Evolutionary conservation across 352 stramenopile genomes (phyloP), one percentile per base, ranked within the genome.

Genomic region (Phytophthora ohioensis): DNA sequence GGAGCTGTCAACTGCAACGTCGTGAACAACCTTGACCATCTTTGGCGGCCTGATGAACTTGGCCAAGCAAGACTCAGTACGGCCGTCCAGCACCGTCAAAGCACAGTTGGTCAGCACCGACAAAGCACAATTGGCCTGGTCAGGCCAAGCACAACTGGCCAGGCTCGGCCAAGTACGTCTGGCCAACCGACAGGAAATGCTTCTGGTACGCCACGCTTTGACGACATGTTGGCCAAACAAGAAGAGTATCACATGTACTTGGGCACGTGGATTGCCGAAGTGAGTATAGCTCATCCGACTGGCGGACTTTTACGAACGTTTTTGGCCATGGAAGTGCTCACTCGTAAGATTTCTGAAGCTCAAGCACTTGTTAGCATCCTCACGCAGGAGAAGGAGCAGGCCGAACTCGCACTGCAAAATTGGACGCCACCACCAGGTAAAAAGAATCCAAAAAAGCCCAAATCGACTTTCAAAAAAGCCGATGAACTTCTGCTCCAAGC

Each of bases 201-300:
- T 15, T 11, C 39, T 36, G 55, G 43, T 8, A 64, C 55, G 1
- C 53, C 62, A 10, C 54, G 45, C 13, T 15, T 46, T 32, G 53
- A 69, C 7, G 34, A 46, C 57, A 56, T 32, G 35, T 5, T 41
- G 42, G 30, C 60, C 12, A 54, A 55, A 27, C 34, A 64, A 12
- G 59, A 78, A 31, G 65, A 71, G 45, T 49, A 75, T 30, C 42
- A 74, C 11, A 68, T 94, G 55, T 97, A 97, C 48, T 11, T 95
- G 3, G 78, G 82, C 47, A 90, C 83, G n/a, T 97, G 90, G 91
- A 84, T 97, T 38, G 90, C 89, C 6, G 90, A 97, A 68, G 87
- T 97, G 21, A 93, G 84, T 43, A 79, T 97, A 7, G 85, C 81
- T 17, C 84, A 88, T 38, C 87, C 90, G 4, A 95, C 88, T 0